Conservation (phyloP, 768 basidiomycete species). For the Chalciporus chontae region DNA sequence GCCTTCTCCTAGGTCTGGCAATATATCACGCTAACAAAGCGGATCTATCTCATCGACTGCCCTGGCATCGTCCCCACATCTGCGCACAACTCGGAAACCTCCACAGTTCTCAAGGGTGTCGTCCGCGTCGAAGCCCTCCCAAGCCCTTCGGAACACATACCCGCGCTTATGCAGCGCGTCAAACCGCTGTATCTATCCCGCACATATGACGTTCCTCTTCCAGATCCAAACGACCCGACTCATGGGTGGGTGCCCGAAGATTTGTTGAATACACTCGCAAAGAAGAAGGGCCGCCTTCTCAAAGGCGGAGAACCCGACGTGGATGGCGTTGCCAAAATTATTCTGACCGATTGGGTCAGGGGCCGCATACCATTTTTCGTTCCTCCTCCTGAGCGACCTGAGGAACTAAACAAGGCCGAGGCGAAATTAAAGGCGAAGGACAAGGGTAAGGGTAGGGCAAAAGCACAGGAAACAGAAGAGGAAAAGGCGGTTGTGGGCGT, state of each 20-base stretch:
- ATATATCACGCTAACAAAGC: constrained; percentile 94
- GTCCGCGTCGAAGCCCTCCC: constrained; percentile 93
- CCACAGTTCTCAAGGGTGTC: constrained; percentile 94
- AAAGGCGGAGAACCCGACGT: constrained; percentile 94
- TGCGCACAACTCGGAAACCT: constrained; percentile 83
- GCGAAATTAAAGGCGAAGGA: constrained; percentile 44
- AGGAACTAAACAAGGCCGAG: constrained; percentile 64
- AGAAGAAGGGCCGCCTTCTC: constrained; percentile 87
- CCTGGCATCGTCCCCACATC: constrained; percentile 97
- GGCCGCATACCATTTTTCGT: constrained; percentile 98
- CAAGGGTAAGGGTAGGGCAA: constrained; percentile 48
- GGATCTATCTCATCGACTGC: constrained; percentile 99
- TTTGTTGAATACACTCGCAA: constrained; percentile 80
- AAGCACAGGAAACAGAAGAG: constrained; percentile 27
- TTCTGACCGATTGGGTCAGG: constrained; percentile 95
- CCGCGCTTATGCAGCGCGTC: constrained; percentile 84
- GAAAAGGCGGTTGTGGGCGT: constrained; percentile 54
- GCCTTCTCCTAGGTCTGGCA: constrained; percentile 75
- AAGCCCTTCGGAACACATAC: constrained; percentile 90
- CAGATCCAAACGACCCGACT: constrained; percentile 50
- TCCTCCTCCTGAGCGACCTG: constrained; percentile 79
- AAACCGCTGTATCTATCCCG: constrained; percentile 88
- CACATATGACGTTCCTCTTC: constrained; percentile 72
- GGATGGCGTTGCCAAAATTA: constrained; percentile 90
- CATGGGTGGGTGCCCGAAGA: constrained; percentile 68